Percentiles rank a stretch among this genome's conserved stretches.
Conservation (phyloP, 768 basidiomycete genomes). For the Russula olivacea region DNA sequence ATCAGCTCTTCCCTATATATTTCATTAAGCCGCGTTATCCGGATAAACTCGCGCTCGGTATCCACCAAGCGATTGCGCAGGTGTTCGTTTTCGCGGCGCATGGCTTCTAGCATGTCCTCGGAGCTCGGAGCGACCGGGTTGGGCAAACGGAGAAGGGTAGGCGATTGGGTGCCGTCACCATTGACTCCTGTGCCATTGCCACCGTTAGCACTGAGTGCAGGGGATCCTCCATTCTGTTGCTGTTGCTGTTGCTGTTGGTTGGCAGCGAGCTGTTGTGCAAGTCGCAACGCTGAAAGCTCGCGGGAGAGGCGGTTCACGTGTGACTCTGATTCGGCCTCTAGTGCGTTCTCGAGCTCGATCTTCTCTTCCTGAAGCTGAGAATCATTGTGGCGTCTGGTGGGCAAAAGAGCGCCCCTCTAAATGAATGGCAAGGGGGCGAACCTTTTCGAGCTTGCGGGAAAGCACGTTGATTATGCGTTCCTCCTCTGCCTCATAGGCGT, state of each 20-base stretch:
- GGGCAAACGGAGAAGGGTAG: constrained; percentile 19
- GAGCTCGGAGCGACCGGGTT: constrained; percentile 36
- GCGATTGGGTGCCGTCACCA: constrained; percentile 25
- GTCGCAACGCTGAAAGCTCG: constrained; percentile 59
- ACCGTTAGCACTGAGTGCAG: neutral
- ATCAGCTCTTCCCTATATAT: constrained; percentile 82
- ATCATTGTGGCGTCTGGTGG: constrained; percentile 4
- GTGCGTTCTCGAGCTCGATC: constrained; percentile 70
- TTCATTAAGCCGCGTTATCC: constrained; percentile 69
- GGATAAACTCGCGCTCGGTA: constrained; percentile 72
- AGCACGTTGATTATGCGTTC: constrained; percentile 81
- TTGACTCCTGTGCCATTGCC: constrained; percentile 22
- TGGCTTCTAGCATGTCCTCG: constrained; percentile 66
- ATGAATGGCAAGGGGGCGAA: constrained; percentile 30
- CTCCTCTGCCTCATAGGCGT: constrained; percentile 86
- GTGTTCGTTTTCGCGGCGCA: constrained; percentile 75
- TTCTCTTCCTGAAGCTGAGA: constrained; percentile 76
- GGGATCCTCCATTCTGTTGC: constrained; percentile 28
- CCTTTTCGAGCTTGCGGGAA: constrained; percentile 81
- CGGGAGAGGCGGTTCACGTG: constrained; percentile 73
- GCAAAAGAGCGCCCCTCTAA: neutral
- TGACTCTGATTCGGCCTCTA: constrained; percentile 82
- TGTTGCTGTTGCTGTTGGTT: constrained; percentile 28
- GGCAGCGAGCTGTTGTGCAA: constrained; percentile 45
- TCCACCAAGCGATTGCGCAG: constrained; percentile 60